Evolutionary conservation across 1,284 basidiomycete species (phyloP), one percentile per base, ranked within the genome.

Genomic region (Uromyces viciae-fabae): DNA sequence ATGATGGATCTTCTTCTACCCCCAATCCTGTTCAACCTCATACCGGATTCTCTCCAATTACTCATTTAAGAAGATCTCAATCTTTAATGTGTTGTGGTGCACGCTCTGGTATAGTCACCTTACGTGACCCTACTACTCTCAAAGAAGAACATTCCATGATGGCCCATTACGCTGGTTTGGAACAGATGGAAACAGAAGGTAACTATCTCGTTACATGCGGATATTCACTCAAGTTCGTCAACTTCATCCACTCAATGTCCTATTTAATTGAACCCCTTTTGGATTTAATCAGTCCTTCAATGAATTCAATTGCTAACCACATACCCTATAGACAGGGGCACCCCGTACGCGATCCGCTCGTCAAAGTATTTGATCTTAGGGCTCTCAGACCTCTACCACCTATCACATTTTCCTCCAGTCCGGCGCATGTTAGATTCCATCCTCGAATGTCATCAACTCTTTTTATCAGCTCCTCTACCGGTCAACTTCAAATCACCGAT

Each of bases 301-400:
- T 64, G 22, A 46, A 33, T 79, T 46, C 73, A 17, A 25, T 15
- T 17, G 14, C 40, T 42, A 33, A 33, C 17, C 28, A 11, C 49
- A n/a, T 46, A 38, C 43, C 68, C 33, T 28, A 42, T 84, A 94
- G 93, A 85, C 93, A 94, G 86, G 92, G 93, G 28, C 92, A 93
- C 64, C 94, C 95, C 0, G 90, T 93, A 73, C 92, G 94, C 0
- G 96, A 98, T 85, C 93, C 94, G 1, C 88, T 97, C 36, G 93
- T 99, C 83, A 96, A 97, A 86, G 89, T 98, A 14, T 97, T 93
- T 85, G 96, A 99, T 85, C 85, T 94, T 36, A 91, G 96, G 40
- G 92, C 89, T 56, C 90, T 98, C 87, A 90, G 91, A 46, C 88
- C 93, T 1, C 89, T 92, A 38, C 91, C 91, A 0, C 94, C 95